Evolutionary conservation across 768 basidiomycete species (phyloP).

Genomic region (Coprinopsis sp.): DNA sequence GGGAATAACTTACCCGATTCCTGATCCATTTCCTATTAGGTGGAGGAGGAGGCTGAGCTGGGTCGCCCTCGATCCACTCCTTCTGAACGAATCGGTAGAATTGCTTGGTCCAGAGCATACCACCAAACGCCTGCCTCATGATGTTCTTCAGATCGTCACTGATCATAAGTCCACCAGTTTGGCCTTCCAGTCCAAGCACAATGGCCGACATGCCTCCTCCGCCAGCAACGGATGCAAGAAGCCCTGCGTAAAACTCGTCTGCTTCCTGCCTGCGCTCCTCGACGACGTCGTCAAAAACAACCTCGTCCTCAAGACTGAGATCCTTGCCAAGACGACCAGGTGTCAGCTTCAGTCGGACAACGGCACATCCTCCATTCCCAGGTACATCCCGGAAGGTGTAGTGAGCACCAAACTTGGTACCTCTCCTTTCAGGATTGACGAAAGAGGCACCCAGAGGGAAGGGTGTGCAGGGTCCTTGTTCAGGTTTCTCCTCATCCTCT

Average conservation of each 20-base stretch:
- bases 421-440: slow-evolving; percentile 80
- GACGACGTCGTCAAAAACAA: slow-evolving; percentile 79
- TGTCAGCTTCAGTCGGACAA: slow-evolving; percentile 91
- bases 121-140: slow-evolving; percentile 92
- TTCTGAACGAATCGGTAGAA: slow-evolving; percentile 95
- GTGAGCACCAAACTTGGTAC: slow-evolving; percentile 93
- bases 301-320: slow-evolving; percentile 80
- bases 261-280: slow-evolving; percentile 92
- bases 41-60: slow-evolving; percentile 91
- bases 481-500: slow-evolving; percentile 30
- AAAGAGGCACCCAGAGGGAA: slow-evolving; percentile 53
- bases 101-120: slow-evolving; percentile 99
- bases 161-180: slow-evolving; percentile 30
- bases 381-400: slow-evolving; percentile 87
- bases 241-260: slow-evolving; percentile 87
- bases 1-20: slow-evolving; percentile 57
- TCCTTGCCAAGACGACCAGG: slow-evolving; percentile 71
- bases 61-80: slow-evolving; percentile 95
- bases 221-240: slow-evolving; percentile 31
- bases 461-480: slow-evolving; percentile 57
- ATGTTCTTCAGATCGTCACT: slow-evolving; percentile 93
- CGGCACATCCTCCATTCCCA: slow-evolving; percentile 87
- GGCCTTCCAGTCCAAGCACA: not conserved
- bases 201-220: not conserved
- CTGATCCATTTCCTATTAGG: slow-evolving; percentile 80